A percentile compares a stretch with the other conserved stretches of the same genome.
Conservation (phyloP, 176 grass and related monocot species). For the Puya raimondii region DNA sequence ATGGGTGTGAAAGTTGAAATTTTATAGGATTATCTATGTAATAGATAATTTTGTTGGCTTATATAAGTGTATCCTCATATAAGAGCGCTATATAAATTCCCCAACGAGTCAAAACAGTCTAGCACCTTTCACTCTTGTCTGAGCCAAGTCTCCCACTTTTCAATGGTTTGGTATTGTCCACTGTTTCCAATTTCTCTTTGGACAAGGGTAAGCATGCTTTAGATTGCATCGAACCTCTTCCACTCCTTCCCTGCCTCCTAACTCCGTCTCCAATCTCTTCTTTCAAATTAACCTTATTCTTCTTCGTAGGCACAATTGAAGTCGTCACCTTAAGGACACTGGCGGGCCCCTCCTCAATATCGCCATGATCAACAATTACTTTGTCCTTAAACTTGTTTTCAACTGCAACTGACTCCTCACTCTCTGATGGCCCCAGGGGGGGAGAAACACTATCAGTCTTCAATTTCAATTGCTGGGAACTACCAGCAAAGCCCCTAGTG, state of each 20-base stretch:
- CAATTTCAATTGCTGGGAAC: conserved; percentile 15
- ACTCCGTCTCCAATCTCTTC: conserved; percentile 66
- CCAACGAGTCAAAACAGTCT: neutral
- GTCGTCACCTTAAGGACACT: conserved; percentile 26
- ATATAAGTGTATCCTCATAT: too few species aligned
- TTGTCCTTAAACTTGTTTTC: conserved; percentile 62
- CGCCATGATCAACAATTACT: conserved; percentile 38
- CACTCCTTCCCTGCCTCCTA: conserved; percentile 51
- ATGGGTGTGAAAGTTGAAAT: too few species aligned
- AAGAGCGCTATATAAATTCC: too few species aligned
- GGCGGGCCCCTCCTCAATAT: conserved; percentile 31
- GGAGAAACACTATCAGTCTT: conserved; percentile 38
- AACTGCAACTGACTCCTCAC: conserved; percentile 41
- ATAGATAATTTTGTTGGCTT: too few species aligned
- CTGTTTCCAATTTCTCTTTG: conserved; percentile 47
- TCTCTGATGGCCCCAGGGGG: conserved; percentile 58
- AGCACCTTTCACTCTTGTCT: conserved; percentile 69
- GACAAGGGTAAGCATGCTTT: conserved; percentile 43
- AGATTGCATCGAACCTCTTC: conserved; percentile 41
- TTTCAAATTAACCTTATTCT: conserved; percentile 62
- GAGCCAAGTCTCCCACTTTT: conserved; percentile 43
- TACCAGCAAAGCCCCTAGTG: conserved; percentile 27
- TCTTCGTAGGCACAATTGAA: conserved; percentile 36
- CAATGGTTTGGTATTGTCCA: conserved; percentile 37
- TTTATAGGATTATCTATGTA: too few species aligned